Evolutionary conservation across 768 basidiomycete species (phyloP), one percentile per base, ranked within the genome.

Genomic region (Dentipellis sp.): DNA sequence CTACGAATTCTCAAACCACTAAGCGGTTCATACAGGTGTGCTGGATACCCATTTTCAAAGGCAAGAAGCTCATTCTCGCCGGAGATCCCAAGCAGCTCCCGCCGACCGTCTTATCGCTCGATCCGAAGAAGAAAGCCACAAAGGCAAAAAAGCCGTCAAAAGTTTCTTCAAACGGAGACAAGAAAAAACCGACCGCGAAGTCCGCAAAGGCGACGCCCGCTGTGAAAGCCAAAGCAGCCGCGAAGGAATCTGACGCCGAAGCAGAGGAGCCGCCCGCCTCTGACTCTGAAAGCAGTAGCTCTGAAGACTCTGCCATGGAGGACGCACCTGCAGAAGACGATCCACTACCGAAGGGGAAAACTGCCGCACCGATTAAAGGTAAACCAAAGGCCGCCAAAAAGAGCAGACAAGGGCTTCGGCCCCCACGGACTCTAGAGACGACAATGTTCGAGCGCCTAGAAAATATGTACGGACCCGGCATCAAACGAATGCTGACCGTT

Each of bases 11-110:
- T 54, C 11, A 52, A 29, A 35, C 1, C 34, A 21, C 40, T 56
- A 12, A 48, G 12, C 9, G 12, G 23, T 29, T 10, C 37, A 34
- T 10, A 9, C 54, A 88, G 87, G 86, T 87, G 4, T 97, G 94
- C 71, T 97, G 95, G 94, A 81, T 98, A 35, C 94, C 97, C 0
- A 88, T 97, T 55, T 82, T 94, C 69, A 95, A 94, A 68, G 88
- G 84, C 1, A 87, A 84, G 72, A 95, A 93, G 67, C 73, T 94
- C 50, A 87, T 94, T 12, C 74, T 97, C 22, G 94, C 94, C 1
- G 95, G 95, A 0, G 95, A 97, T 69, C 94, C 94, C 1, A 87
- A 92, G 78, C 95, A 98, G 73, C 77, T 99, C 3, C 94, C 94
- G 0, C 95, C 95, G 0, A 99, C 95, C 0, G 82, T 98, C 49